These are phyloP conservation scores for Atkinsonella hypoxylon DNA, from an alignment of 2,329 filamentous ascomycete species.

Conservation along the genomic window DNA sequence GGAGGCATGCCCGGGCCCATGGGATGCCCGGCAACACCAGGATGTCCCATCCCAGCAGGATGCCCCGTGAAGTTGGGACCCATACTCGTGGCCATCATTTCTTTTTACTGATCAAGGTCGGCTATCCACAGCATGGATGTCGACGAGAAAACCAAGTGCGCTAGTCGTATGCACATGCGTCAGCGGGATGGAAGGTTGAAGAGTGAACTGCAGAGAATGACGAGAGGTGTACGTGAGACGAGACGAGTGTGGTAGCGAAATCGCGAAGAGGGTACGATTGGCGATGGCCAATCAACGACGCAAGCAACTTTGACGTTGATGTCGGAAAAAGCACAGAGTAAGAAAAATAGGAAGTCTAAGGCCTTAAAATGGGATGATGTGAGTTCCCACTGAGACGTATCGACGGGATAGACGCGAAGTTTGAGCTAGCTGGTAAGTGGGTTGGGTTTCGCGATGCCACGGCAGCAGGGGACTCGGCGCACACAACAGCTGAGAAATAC, in stretches of 20 bases:
- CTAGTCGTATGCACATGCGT: constrained; percentile 36
- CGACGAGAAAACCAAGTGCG: constrained; percentile 31
- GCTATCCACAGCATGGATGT: constrained; percentile 50
- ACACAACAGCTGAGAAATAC: not conserved
- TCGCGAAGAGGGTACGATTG: constrained; percentile 1
- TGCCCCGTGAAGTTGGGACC: constrained; percentile 53
- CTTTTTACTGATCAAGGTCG: constrained; percentile 23
- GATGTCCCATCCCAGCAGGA: constrained; percentile 59
- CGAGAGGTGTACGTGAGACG: not conserved
- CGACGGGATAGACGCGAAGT: constrained; percentile 1
- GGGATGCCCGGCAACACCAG: constrained; percentile 55
- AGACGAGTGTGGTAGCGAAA: not conserved
- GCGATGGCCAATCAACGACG: constrained; percentile 2
- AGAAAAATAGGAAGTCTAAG: not conserved
- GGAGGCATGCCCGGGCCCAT: constrained; percentile 52
- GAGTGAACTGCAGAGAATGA: constrained; percentile 1
- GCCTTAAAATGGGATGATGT: not conserved
- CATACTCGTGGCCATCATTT: constrained; percentile 60
- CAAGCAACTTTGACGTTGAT: not conserved
- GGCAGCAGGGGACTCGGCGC: constrained; percentile 3
- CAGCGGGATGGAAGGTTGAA: constrained; percentile 3
- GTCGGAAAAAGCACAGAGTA: not conserved
- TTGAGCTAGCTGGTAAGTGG: constrained; percentile 4
- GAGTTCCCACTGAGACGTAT: not conserved
- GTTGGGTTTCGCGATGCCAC: constrained; percentile 2